Percentiles rank a stretch among this genome's conserved stretches.
Conservation (phyloP, 352 stramenopile species). For the Thraustotheca clavata region DNA sequence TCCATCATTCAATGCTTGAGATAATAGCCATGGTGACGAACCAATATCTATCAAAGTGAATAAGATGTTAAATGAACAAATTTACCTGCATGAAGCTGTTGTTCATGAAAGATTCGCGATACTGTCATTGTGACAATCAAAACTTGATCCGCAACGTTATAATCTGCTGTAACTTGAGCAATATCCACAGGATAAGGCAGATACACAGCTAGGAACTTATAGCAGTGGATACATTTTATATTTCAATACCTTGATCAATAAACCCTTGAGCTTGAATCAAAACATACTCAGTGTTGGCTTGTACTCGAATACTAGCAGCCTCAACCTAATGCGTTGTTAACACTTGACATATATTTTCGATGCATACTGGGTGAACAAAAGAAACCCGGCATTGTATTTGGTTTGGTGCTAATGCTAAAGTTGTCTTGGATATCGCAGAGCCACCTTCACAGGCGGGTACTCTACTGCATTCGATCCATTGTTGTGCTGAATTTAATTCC, state of each 20-base stretch:
- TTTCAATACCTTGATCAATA: neutral
- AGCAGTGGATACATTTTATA: too few species aligned
- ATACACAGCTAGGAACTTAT: constrained; percentile 23
- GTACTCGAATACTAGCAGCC: neutral
- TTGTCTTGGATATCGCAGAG: neutral
- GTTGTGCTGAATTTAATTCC: neutral
- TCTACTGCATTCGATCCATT: neutral
- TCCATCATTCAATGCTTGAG: constrained; percentile 38
- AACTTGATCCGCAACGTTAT: constrained; percentile 30
- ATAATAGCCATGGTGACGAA: constrained; percentile 58
- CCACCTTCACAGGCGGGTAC: neutral
- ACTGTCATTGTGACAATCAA: constrained; percentile 35
- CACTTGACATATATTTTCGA: too few species aligned
- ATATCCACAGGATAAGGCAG: constrained; percentile 54
- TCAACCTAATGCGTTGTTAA: too few species aligned
- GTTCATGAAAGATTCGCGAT: constrained; percentile 43
- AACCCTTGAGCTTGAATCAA: neutral
- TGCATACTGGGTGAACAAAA: too few species aligned
- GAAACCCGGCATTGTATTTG: neutral
- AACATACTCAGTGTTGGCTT: neutral
- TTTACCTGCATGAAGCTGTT: neutral
- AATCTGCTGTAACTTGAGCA: constrained; percentile 27
- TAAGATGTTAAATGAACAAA: neutral
- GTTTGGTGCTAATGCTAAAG: neutral
- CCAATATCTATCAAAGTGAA: constrained; percentile 31